phyloP scores from a whole-genome alignment of 2,329 filamentous ascomycete genomes.

The Zymoseptoria ardabiliae region DNA sequence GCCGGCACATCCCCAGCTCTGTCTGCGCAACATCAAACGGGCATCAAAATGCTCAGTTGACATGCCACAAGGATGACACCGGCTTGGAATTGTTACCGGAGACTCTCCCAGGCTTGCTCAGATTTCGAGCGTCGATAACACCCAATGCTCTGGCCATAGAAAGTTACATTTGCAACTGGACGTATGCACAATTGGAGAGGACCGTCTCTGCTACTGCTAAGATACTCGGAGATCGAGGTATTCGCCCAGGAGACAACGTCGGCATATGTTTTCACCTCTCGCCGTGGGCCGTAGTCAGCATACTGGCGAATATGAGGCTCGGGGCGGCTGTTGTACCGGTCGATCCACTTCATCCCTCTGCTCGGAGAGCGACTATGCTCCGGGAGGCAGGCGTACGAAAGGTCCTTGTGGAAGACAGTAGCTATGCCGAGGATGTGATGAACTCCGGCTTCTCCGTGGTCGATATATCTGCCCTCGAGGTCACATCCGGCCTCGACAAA shows the following conservation, averaged over 20 bases:
- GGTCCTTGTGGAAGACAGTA: conserved; percentile 7
- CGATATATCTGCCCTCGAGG: background rate
- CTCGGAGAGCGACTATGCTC: conserved; percentile 1
- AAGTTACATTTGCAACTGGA: background rate
- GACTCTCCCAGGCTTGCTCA: conserved; percentile 1
- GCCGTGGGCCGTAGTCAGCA: background rate
- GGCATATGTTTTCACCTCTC: background rate
- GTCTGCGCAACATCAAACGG: too few species aligned
- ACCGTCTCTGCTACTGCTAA: background rate
- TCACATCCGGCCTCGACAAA: background rate
- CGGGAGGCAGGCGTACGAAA: background rate
- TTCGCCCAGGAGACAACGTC: background rate
- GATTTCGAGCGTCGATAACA: background rate
- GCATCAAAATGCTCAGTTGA: too few species aligned
- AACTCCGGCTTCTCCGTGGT: background rate
- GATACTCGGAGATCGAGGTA: background rate
- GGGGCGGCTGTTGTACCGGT: conserved; percentile 1
- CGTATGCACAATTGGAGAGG: background rate
- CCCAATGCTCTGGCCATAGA: background rate
- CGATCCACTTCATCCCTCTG: background rate
- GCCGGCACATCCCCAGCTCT: too few species aligned
- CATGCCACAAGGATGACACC: background rate
- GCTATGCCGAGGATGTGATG: background rate
- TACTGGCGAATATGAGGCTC: conserved; percentile 1
- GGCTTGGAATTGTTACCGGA: background rate